phyloP scores from a whole-genome alignment of 305 asterid species.

The Petunia hybrid region DNA sequence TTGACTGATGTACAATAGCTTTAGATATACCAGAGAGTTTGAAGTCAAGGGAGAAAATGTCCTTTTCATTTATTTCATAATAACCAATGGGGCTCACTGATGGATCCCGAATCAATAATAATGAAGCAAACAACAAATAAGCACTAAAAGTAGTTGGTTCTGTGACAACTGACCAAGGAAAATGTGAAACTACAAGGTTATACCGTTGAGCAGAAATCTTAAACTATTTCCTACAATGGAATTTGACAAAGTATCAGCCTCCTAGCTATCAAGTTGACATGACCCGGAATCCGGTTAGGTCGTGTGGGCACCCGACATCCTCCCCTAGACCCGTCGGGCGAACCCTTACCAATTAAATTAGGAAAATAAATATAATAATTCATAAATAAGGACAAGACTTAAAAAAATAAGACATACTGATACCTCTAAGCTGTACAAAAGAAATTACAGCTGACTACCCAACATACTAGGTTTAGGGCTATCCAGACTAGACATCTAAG shows the following conservation, averaged over 20 bases:
- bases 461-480: too few relatives aligned
- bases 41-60: background rate
- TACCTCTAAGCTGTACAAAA: too few relatives aligned
- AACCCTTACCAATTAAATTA: too few relatives aligned
- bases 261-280: too few relatives aligned
- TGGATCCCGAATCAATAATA: background rate
- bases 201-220: background rate
- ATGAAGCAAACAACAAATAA: background rate
- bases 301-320: too few relatives aligned
- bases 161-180: constrained; percentile 11
- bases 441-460: too few relatives aligned
- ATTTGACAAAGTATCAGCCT: constrained; percentile 22
- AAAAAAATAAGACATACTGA: too few relatives aligned
- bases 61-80: background rate
- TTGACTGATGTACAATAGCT: background rate
- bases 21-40: background rate
- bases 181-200: background rate
- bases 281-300: too few relatives aligned
- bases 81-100: background rate
- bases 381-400: too few relatives aligned
- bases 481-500: too few relatives aligned
- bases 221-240: background rate
- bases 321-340: too few relatives aligned
- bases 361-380: too few relatives aligned
- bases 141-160: background rate